Base-by-base conservation (phyloP, 768 basidiomycete genomes). In the Pisolithus orientalis region DNA sequence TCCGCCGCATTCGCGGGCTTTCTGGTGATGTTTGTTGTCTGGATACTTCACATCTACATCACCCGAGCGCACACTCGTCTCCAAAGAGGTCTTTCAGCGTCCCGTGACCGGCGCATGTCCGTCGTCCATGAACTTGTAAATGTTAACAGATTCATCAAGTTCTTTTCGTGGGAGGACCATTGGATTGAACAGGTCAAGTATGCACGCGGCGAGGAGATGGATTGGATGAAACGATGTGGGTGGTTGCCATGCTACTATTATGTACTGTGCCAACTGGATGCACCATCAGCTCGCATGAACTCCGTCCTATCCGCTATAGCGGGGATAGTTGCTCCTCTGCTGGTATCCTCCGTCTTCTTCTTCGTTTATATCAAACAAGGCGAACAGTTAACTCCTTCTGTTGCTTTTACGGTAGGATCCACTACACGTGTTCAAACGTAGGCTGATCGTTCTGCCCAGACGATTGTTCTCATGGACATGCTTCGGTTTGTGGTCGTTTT, bases 401-500 rank as follows among this genome's bases (percentile, higher is more conserved):
- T 82, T 16, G 94, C 94, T 0, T 95, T 95, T 63, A 95, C 94
- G 42, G 85, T 85, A 40, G 32, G 80, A 71, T 13, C 51, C 14
- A 34, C 28, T 34, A 24, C 17, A 24, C 10, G 6, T 25, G 44
- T 10, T 38, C n/a, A 49, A 27, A 17, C 29, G 31, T 29, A 24
- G 13, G 21, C 13, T 17, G 17, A 21, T 55, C 34, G 27, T 47
- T 21, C 3, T 37, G 51, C 17, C 2, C 47, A 85, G 80, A 75
- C 91, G 0, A 87, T 96, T 34, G 80, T 90, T 0, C 67, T 95
- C 39, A 95, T 95, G 67, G 75, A 76, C 44, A 93, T 96, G 93
- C 76, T 96, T 60, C 78, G 82, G 78, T 83, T 70, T 55, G 56
- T 56, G 13, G 14, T 11, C 8, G 6, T n/a, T 32, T 32, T 54